Evolutionary conservation across 192 early-diverging fungal species (phyloP), one percentile per base, ranked within the genome.

Genomic region (Globomyces pollinis-pini): DNA sequence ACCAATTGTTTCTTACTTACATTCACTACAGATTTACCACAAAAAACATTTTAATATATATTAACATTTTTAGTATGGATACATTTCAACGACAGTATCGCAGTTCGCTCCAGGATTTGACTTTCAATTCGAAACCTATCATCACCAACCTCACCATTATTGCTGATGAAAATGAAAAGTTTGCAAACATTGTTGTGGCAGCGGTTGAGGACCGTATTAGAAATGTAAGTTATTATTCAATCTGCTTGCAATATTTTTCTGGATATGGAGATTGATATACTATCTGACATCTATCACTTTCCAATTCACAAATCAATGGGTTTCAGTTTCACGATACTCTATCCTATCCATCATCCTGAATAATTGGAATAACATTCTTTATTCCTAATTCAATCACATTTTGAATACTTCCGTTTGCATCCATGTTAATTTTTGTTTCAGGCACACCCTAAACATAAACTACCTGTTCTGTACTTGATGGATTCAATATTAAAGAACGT

Each of bases 401-500:
- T 66, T 38, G 56, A 24, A 3, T 55, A 47, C n/a, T n/a, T n/a
- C n/a, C n/a, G n/a, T n/a, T n/a, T n/a, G n/a, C 28, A 47, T 26
- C 5, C 2, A 47, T 47, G 21, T 24, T 45, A 32, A 47, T 61
- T 38, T 43, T 26, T 11, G 21, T 62, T 61, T 15, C 74, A 93
- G 90, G 84, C 78, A 21, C 74, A 76, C 6, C 75, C 86, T 9
- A 75, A 65, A 13, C 82, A 86, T 64, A 94, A 94, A 70, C 77
- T 98, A 9, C 93, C 93, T 8, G 75, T 86, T 0, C 70, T 98
- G 15, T 98, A 93, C 67, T 73, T 98, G 34, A 77, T 98, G 28
- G 95, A 98, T 73, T 98, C 95, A 15, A 98, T 98, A 18, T 83
- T 84, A 64, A 98, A 98, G 69, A 94, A 94, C 68, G 88, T 93